phyloP scores from a whole-genome alignment of 495 filamentous ascomycete species.

The Neurospora cerealis region DNA sequence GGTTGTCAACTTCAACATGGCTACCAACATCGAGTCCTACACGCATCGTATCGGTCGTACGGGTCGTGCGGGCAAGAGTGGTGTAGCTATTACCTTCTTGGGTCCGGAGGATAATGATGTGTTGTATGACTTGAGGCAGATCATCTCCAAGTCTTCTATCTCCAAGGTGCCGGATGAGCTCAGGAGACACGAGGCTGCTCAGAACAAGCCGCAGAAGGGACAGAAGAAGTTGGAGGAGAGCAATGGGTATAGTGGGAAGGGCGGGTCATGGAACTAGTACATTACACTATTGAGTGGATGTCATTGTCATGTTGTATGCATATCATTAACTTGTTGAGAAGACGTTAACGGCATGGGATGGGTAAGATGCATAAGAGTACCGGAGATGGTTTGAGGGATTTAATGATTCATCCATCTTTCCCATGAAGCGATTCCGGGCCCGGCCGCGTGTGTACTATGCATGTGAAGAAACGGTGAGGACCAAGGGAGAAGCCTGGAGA shows the following conservation, averaged over 20 bases:
- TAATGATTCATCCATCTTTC: neutral
- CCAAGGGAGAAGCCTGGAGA: neutral
- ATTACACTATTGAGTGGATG: neutral
- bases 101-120: constrained; percentile 88
- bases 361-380: neutral
- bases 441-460: neutral
- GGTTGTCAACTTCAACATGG: constrained; percentile 99
- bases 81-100: constrained; percentile 94
- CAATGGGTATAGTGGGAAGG: constrained; percentile 20
- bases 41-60: constrained; percentile 97
- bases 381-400: neutral
- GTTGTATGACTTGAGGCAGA: constrained; percentile 94
- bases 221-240: constrained; percentile 22
- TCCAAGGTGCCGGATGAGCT: constrained; percentile 89
- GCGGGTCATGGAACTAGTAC: constrained; percentile 16
- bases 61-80: constrained; percentile 94
- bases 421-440: neutral
- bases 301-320: neutral
- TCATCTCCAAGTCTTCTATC: constrained; percentile 86
- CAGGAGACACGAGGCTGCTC: constrained; percentile 86
- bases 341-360: neutral
- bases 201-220: constrained; percentile 52
- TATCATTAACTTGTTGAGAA: neutral
- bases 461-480: neutral
- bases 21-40: constrained; percentile 85